Conservation (phyloP, 1,284 basidiomycete species). For the Macrocybe sp. region DNA sequence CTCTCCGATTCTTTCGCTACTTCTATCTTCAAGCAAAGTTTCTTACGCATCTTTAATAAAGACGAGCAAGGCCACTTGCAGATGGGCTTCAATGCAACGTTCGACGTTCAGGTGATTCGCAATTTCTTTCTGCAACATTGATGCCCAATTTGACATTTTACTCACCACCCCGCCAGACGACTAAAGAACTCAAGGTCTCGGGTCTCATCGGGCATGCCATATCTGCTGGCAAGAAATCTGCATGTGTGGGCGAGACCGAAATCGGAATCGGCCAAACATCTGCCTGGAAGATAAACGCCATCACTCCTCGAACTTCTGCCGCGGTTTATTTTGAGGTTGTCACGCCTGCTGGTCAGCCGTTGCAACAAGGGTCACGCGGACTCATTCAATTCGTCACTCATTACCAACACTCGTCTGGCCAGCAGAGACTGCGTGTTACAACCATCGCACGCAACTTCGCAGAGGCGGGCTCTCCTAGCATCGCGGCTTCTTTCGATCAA, state of each 20-base stretch:
- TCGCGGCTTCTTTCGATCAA: conserved; percentile 95
- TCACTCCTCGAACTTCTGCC: conserved; percentile 85
- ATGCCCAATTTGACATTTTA: background rate
- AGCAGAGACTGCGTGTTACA: conserved; percentile 91
- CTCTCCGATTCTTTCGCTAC: conserved; percentile 97
- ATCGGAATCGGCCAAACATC: conserved; percentile 99
- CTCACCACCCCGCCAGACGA: conserved; percentile 61
- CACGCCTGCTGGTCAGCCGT: conserved; percentile 94
- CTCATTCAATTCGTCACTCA: conserved; percentile 99
- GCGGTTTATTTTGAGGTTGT: conserved; percentile 99
- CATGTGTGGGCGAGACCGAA: conserved; percentile 97
- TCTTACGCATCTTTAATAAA: conserved; percentile 92
- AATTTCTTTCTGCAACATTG: background rate
- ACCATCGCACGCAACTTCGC: conserved; percentile 97
- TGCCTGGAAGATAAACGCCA: conserved; percentile 96
- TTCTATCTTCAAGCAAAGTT: conserved; percentile 98
- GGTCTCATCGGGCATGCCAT: conserved; percentile 98
- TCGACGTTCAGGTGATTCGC: conserved; percentile 83
- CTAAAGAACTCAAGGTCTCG: conserved; percentile 98
- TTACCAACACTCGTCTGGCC: conserved; percentile 96
- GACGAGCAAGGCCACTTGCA: conserved; percentile 90
- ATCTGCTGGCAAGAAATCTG: conserved; percentile 95
- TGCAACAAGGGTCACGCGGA: conserved; percentile 89
- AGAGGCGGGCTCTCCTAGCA: conserved; percentile 91
- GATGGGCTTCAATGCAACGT: conserved; percentile 99